Evolutionary conservation across 108 stramenopile species (phyloP), one percentile per base, ranked within the genome.

Genomic region (Skeletonema grethae): DNA sequence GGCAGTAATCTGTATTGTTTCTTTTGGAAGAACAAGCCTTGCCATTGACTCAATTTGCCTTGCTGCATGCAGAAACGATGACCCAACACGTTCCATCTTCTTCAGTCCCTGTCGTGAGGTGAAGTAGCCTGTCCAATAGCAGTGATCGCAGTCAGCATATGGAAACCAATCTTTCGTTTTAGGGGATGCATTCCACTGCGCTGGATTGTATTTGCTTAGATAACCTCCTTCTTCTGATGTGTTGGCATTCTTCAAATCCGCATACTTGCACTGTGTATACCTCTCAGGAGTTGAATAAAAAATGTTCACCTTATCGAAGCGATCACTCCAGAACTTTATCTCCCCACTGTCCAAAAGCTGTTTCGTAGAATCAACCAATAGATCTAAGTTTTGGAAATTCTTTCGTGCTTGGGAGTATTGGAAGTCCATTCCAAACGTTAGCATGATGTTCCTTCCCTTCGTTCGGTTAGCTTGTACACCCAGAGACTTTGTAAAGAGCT

Each of bases 51-150:
- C 86, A 35, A 94, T 82, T 69, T 95, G 93, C 16, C 95, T 61
- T 5, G 93, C 85, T 16, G 91, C 88, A 46, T 85, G 80, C 4
- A 98, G 62, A 61, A 92, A 86, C 6, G 85, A 76, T 4, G 91
- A 91, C 24, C 81, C 87, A 13, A 87, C 89, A 29, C 97, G 82
- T 58, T 97, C 95, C 43, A 93, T 77, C 36, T 88, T 75, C 67
- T 98, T 99, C 16, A 97, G 77, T 7, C 85, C 78, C 12, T 96
- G 78, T 8, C 98, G 86, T 28, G 86, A 88, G 6, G 97, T 88
- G 81, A 96, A 97, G 77, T 96, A 97, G 0, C 98, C 97, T 12
- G 96, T 96, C 98, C 98, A 98, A 78, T 93, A 97, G 64, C 90
- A 85, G 66, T 97, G 84, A 35, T 86, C 76, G 66, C 89, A 88